These are phyloP conservation scores for Septoria petroselini DNA, from an alignment of 2,329 filamentous ascomycete genomes.

Conservation along the genomic window DNA sequence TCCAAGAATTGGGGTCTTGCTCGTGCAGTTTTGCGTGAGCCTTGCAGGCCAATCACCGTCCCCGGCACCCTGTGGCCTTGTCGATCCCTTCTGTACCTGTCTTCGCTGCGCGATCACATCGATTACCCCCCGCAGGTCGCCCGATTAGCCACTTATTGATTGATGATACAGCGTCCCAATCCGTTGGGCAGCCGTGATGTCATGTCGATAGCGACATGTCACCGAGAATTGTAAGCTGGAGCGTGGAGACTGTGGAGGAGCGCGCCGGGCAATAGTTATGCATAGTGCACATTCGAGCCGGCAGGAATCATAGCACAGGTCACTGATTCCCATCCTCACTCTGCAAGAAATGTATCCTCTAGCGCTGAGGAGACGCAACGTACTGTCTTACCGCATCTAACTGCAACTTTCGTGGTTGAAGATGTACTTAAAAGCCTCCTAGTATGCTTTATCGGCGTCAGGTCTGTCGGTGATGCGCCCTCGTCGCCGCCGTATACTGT, in stretches of 20 bases:
- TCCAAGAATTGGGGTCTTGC: constrained; percentile 5
- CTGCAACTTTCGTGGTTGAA: constrained; percentile 10
- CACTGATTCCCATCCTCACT: too few relatives aligned
- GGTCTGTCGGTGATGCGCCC: constrained; percentile 21
- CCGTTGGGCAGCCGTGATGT: constrained; percentile 1
- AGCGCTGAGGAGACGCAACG: too few relatives aligned
- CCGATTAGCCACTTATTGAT: constrained; percentile 1
- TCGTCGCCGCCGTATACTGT: constrained; percentile 34
- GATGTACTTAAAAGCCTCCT: constrained; percentile 15
- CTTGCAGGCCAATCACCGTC: constrained; percentile 1
- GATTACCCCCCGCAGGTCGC: constrained; percentile 1
- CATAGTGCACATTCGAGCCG: too few relatives aligned
- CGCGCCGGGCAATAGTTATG: too few relatives aligned
- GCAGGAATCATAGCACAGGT: too few relatives aligned
- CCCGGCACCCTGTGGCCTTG: neutral
- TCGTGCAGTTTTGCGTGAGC: constrained; percentile 8
- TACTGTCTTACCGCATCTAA: constrained; percentile 9
- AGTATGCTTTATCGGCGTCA: constrained; percentile 13
- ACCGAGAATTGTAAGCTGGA: too few relatives aligned
- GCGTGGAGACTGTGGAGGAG: too few relatives aligned
- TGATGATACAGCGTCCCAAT: neutral
- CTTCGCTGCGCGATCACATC: constrained; percentile 3
- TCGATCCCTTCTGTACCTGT: constrained; percentile 8
- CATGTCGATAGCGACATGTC: too few relatives aligned
- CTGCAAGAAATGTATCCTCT: too few relatives aligned